phyloP scores from a whole-genome alignment of 345 rosid species.

The Isatis tinctoria region DNA sequence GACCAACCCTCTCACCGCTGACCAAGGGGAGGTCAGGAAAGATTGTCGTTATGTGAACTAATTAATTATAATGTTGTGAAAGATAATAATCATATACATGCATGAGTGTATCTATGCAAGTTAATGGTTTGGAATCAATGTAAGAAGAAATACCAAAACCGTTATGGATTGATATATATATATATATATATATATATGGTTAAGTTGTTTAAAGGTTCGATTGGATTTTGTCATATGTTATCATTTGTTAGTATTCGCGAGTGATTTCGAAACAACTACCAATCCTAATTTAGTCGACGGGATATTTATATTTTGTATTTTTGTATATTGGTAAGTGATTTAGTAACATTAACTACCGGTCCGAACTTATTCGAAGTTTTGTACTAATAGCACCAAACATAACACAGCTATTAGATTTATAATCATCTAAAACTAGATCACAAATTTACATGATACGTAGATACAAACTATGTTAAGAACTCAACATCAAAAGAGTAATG shows the following conservation, averaged over 20 bases:
- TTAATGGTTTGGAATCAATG: slow-evolving; percentile 18
- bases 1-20: slow-evolving; percentile 65
- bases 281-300: too few relatives aligned
- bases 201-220: background rate
- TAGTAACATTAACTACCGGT: background rate
- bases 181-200: too few relatives aligned
- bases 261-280: too few relatives aligned
- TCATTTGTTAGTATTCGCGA: too few relatives aligned
- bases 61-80: background rate
- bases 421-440: background rate
- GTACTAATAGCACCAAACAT: background rate
- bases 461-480: background rate
- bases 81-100: background rate
- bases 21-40: slow-evolving; percentile 66
- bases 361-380: background rate
- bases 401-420: background rate
- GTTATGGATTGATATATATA: background rate
- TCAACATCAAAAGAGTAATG: background rate
- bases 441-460: background rate
- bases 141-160: slow-evolving; percentile 15
- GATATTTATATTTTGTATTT: too few relatives aligned
- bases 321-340: too few relatives aligned
- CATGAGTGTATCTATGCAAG: background rate
- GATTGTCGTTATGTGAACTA: slow-evolving; percentile 71
- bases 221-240: background rate